Conservation (phyloP, 208 protist genomes). For the Trypanosoma caninum region DNA sequence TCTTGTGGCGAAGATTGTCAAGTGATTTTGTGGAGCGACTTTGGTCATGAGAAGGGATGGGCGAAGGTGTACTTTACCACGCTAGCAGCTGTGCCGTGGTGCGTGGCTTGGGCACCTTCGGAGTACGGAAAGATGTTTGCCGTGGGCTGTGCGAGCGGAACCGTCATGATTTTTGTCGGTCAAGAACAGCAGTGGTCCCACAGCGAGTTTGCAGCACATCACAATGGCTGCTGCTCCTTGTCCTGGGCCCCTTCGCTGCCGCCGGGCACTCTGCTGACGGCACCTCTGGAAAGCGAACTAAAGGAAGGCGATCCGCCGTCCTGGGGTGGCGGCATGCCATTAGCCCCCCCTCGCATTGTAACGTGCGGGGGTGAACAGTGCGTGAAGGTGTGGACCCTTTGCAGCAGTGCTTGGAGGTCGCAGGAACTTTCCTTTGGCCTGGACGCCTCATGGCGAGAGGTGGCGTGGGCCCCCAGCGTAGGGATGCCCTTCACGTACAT, state of each 20-base stretch:
- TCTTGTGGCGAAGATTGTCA: constrained; percentile 54
- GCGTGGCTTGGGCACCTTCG: constrained; percentile 71
- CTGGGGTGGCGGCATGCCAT: constrained; percentile 25
- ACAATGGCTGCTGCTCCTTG: constrained; percentile 43
- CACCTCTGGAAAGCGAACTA: constrained; percentile 51
- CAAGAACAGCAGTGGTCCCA: constrained; percentile 59
- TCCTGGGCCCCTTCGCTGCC: constrained; percentile 71
- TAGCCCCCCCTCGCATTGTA: constrained; percentile 71
- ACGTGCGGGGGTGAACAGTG: constrained; percentile 52
- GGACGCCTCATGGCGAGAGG: constrained; percentile 47
- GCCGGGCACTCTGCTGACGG: constrained; percentile 59
- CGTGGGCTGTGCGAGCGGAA: constrained; percentile 65
- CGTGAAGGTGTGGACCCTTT: constrained; percentile 66
- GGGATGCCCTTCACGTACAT: constrained; percentile 84
- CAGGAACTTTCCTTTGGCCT: constrained; percentile 42
- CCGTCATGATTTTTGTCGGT: constrained; percentile 61
- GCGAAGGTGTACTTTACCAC: constrained; percentile 50
- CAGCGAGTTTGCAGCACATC: constrained; percentile 47
- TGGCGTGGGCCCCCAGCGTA: constrained; percentile 76
- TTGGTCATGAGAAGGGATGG: constrained; percentile 39
- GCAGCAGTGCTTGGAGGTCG: constrained; percentile 39
- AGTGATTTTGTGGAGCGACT: constrained; percentile 61
- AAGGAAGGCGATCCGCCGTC: not conserved
- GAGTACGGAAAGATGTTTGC: constrained; percentile 83
- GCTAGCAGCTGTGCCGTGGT: constrained; percentile 43